phyloP scores from a whole-genome alignment of 257 asterid species.

The Solanum paucissectum region DNA sequence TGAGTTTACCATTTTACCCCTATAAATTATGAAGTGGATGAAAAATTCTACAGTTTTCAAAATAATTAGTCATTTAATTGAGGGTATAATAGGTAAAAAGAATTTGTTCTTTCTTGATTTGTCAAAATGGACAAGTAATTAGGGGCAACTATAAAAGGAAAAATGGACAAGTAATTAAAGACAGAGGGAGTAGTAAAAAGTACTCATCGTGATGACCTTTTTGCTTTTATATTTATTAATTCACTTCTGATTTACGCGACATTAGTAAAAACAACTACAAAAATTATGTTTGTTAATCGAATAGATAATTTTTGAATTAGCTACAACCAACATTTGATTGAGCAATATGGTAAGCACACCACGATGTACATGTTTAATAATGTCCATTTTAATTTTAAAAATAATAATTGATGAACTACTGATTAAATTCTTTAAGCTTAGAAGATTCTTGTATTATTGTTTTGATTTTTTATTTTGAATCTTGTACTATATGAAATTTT shows the following conservation, averaged over 20 bases:
- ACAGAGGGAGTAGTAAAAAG: background rate
- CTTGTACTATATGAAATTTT: background rate
- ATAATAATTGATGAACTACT: background rate
- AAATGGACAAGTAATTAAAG: too few species aligned
- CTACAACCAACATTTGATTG: background rate
- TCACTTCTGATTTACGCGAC: too few species aligned
- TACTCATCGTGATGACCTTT: background rate
- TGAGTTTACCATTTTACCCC: too few species aligned
- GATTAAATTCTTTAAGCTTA: background rate
- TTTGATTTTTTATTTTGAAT: background rate
- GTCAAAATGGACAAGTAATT: too few species aligned
- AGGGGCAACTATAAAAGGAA: too few species aligned
- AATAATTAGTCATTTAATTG: too few species aligned
- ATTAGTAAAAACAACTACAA: too few species aligned
- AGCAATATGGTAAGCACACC: background rate
- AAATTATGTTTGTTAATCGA: background rate
- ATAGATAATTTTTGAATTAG: too few species aligned
- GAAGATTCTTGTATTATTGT: background rate
- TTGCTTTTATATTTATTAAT: background rate
- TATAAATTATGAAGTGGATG: too few species aligned
- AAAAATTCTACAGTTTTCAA: too few species aligned
- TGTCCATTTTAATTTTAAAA: background rate
- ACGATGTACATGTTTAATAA: background rate
- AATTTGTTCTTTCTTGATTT: too few species aligned
- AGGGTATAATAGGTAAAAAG: too few species aligned